Evolutionary conservation across 1,284 basidiomycete species (phyloP).

Genomic region (Ganoderma meredithae): DNA sequence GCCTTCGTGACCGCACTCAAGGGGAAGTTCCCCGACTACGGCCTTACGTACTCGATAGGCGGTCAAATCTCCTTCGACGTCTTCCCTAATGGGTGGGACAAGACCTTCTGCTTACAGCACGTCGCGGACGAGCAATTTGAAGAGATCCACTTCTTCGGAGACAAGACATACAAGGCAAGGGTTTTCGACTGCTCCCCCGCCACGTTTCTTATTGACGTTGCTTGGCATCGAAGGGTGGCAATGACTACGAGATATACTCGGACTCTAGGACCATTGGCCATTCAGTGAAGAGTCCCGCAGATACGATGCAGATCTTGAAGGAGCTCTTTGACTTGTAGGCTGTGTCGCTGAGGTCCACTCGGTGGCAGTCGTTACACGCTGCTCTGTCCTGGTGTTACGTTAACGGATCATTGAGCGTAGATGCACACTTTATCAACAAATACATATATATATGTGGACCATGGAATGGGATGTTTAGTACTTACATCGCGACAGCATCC

Average conservation of each 20-base stretch:
- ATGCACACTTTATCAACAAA: background rate
- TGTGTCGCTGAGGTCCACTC: background rate
- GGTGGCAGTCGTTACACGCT: background rate
- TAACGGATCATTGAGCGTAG: background rate
- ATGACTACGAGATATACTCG: slow-evolving; percentile 93
- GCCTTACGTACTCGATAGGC: slow-evolving; percentile 93
- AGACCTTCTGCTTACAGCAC: slow-evolving; percentile 90
- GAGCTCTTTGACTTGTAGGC: slow-evolving; percentile 68
- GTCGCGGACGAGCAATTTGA: slow-evolving; percentile 88
- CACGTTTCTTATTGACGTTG: background rate
- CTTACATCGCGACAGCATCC: too few species aligned
- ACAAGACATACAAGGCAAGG: slow-evolving; percentile 83
- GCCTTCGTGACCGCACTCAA: slow-evolving; percentile 83
- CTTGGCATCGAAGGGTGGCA: slow-evolving; percentile 76
- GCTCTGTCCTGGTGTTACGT: background rate
- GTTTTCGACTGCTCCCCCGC: background rate
- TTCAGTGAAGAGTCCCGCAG: slow-evolving; percentile 76
- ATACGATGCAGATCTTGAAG: slow-evolving; percentile 78
- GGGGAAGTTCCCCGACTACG: slow-evolving; percentile 87
- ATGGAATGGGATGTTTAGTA: background rate
- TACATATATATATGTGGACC: background rate
- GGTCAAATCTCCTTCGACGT: slow-evolving; percentile 98
- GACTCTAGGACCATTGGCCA: slow-evolving; percentile 92
- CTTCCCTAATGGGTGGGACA: slow-evolving; percentile 97
- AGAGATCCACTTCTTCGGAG: slow-evolving; percentile 98